These are phyloP conservation scores for Phaeosphaeriaceae sp. DNA, from an alignment of 2,329 filamentous ascomycete species.

Conservation along the genomic window DNA sequence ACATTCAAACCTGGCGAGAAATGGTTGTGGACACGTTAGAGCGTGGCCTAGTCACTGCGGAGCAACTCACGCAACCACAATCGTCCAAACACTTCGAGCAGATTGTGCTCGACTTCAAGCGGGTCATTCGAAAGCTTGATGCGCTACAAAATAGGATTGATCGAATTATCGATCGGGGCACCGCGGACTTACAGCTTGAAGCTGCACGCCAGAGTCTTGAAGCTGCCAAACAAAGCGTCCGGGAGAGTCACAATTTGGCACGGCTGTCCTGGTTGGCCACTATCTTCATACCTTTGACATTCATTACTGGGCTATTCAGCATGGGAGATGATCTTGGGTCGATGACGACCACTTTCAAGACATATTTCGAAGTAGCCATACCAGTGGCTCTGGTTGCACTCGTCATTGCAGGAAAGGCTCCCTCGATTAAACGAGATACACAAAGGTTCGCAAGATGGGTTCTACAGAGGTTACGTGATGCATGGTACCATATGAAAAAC, in stretches of 20 bases:
- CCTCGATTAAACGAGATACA: too few species aligned
- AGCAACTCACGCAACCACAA: constrained; percentile 1
- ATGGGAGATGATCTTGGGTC: constrained; percentile 35
- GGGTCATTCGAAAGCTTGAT: constrained; percentile 30
- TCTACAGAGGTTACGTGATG: too few species aligned
- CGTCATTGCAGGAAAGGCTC: too few species aligned
- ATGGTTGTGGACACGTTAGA: constrained; percentile 40
- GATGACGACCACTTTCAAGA: constrained; percentile 28
- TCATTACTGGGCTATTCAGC: constrained; percentile 43
- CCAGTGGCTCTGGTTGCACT: too few species aligned
- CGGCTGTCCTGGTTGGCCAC: constrained; percentile 44
- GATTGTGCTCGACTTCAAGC: constrained; percentile 34
- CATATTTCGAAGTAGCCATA: constrained; percentile 30
- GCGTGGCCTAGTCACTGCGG: constrained; percentile 17
- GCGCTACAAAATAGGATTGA: constrained; percentile 36
- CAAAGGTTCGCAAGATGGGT: too few species aligned
- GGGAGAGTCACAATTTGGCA: constrained; percentile 41
- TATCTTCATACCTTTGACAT: constrained; percentile 43
- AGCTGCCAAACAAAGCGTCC: too few species aligned
- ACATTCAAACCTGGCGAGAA: constrained; percentile 47
- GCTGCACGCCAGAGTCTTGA: constrained; percentile 34
- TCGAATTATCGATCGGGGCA: constrained; percentile 36
- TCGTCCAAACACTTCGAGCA: background rate
- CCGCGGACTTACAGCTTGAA: constrained; percentile 39
- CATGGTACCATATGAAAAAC: too few species aligned